Conservation (phyloP, 2,329 filamentous ascomycete species). For the Myotisia sp. region DNA sequence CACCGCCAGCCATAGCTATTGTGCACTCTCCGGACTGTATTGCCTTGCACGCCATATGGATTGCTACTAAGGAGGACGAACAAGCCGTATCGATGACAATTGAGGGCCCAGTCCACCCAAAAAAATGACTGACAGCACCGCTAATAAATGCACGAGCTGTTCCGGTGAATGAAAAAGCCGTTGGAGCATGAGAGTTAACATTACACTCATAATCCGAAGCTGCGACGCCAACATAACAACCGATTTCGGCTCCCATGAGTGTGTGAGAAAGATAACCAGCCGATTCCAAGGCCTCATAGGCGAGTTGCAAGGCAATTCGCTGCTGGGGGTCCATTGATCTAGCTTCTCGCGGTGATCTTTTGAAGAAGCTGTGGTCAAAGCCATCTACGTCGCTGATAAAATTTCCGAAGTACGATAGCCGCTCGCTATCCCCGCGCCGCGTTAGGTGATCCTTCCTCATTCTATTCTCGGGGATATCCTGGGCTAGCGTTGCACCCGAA, state of each 20-base stretch:
- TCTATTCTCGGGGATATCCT: not conserved
- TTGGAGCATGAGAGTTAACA: constrained; percentile 4
- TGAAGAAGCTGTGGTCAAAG: constrained; percentile 21
- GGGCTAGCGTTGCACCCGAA: not conserved
- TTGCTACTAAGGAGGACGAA: constrained; percentile 15
- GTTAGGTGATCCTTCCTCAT: not conserved
- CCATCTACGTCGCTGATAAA: constrained; percentile 12
- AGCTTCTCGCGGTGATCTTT: constrained; percentile 10
- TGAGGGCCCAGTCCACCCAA: constrained; percentile 17
- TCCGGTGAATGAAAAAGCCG: constrained; percentile 13
- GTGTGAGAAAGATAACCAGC: constrained; percentile 5
- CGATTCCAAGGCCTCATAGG: constrained; percentile 10
- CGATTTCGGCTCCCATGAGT: constrained; percentile 6
- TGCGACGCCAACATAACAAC: constrained; percentile 11
- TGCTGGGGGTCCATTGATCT: constrained; percentile 15
- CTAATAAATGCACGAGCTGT: constrained; percentile 13
- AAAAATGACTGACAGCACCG: constrained; percentile 19
- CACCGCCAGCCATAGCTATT: constrained; percentile 11
- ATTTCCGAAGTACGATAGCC: constrained; percentile 10
- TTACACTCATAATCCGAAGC: constrained; percentile 5
- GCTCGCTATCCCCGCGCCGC: no score
- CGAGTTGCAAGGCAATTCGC: constrained; percentile 12
- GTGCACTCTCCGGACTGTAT: constrained; percentile 12
- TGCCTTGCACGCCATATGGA: constrained; percentile 19
- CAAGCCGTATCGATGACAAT: constrained; percentile 20